Conservation (phyloP, 331 rosid species). For the Spiraea crenata region DNA sequence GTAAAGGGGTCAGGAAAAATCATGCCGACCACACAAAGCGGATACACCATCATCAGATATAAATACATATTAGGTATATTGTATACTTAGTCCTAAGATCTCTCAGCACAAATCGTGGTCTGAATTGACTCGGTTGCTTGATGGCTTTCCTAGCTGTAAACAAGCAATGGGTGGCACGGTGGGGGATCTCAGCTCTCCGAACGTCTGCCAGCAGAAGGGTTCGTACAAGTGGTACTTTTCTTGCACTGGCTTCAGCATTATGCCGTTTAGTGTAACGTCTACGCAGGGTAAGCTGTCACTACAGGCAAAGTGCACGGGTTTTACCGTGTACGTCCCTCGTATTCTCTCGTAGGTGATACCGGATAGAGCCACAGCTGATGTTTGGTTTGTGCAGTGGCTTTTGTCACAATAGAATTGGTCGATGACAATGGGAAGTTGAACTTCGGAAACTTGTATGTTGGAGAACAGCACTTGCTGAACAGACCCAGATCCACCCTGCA, state of each 20-base stretch:
- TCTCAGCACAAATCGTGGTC: constrained; percentile 64
- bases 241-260: constrained; percentile 71
- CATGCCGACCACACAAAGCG: constrained; percentile 50
- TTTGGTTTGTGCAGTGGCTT: constrained; percentile 65
- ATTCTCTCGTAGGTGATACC: constrained; percentile 89
- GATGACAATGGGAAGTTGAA: constrained; percentile 84
- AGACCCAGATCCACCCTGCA: constrained; percentile 94
- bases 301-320: constrained; percentile 91
- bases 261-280: constrained; percentile 69
- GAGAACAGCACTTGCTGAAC: constrained; percentile 89
- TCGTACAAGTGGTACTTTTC: constrained; percentile 67
- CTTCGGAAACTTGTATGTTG: constrained; percentile 82
- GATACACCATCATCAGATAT: constrained; percentile 31
- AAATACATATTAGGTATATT: background rate
- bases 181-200: constrained; percentile 78
- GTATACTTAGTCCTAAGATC: constrained; percentile 9
- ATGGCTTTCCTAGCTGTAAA: constrained; percentile 77
- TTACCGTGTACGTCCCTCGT: constrained; percentile 89
- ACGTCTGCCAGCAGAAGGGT: constrained; percentile 95
- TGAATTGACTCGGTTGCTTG: constrained; percentile 64
- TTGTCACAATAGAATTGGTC: constrained; percentile 97
- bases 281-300: constrained; percentile 87
- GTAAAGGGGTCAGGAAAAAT: constrained; percentile 45
- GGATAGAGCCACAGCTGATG: constrained; percentile 78
- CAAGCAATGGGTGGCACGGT: constrained; percentile 83